Percentiles rank a stretch among this genome's conserved stretches.
These are phyloP conservation scores for Phytophthora cryptogea DNA, from an alignment of 352 stramenopile genomes.

Conservation along the genomic window DNA sequence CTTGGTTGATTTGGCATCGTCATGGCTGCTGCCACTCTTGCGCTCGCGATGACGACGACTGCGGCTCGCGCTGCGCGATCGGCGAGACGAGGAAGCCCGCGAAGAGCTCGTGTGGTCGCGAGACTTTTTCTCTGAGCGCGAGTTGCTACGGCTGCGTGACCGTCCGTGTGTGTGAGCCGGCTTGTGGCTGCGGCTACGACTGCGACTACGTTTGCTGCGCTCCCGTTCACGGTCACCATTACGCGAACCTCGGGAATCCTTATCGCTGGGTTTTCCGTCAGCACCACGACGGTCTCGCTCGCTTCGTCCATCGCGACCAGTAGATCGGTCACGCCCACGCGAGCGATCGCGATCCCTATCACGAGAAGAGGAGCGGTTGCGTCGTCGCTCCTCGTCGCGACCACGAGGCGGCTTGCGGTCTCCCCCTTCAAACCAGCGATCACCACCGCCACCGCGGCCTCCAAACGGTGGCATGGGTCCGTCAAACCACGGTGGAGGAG, in stretches of 20 bases:
- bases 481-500: conserved; percentile 73
- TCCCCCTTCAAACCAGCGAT: conserved; percentile 46
- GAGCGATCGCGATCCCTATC: conserved; percentile 37
- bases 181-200: conserved; percentile 45
- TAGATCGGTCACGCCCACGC: conserved; percentile 28
- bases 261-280: conserved; percentile 23
- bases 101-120: conserved; percentile 43
- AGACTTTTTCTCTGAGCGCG: conserved; percentile 44
- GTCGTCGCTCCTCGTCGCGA: conserved; percentile 48
- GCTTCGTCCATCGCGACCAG: conserved; percentile 31
- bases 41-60: conserved; percentile 38
- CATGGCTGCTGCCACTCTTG: conserved; percentile 30
- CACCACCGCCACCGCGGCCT: conserved; percentile 42
- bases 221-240: conserved; percentile 38
- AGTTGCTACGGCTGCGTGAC: conserved; percentile 60
- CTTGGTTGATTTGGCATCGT: conserved; percentile 26
- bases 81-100: conserved; percentile 32
- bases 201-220: conserved; percentile 41
- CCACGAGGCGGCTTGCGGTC: conserved; percentile 41
- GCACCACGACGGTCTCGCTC: conserved; percentile 43
- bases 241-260: conserved; percentile 30
- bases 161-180: conserved; percentile 30
- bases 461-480: conserved; percentile 57
- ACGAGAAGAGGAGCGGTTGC: conserved; percentile 43
- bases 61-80: conserved; percentile 57